These are phyloP conservation scores for Xenoacremonium recifei DNA, from an alignment of 2,329 filamentous ascomycete species.

Conservation along the genomic window DNA sequence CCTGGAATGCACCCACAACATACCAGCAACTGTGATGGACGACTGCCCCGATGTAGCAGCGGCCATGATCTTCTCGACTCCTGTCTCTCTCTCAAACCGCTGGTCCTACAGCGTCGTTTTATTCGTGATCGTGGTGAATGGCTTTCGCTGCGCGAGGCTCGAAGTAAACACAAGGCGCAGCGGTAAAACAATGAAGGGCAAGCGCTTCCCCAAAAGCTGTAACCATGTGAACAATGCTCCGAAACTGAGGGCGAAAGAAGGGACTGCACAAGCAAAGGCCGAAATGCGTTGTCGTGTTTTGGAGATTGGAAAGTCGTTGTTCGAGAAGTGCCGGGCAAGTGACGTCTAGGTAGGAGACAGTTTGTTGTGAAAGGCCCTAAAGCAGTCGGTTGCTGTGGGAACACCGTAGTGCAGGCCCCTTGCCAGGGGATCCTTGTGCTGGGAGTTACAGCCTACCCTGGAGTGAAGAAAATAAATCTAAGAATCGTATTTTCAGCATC, in stretches of 20 bases:
- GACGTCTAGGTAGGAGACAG: slow-evolving; percentile 27
- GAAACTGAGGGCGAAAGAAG: slow-evolving; percentile 6
- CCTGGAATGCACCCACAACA: slow-evolving; percentile 12
- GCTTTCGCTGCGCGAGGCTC: background rate
- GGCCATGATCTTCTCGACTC: slow-evolving; percentile 16
- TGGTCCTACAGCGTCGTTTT: background rate
- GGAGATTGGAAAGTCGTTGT: slow-evolving; percentile 3
- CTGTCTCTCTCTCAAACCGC: background rate
- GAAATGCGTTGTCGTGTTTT: slow-evolving; percentile 17
- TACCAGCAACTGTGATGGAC: slow-evolving; percentile 60
- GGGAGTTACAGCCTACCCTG: no score
- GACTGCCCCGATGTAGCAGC: slow-evolving; percentile 37
- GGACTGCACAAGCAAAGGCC: slow-evolving; percentile 28
- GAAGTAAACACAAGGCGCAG: slow-evolving; percentile 21
- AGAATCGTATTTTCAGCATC: no score
- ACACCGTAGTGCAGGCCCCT: no score
- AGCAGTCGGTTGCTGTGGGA: slow-evolving; percentile 23
- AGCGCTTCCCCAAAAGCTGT: slow-evolving; percentile 9
- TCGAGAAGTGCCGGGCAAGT: slow-evolving; percentile 13
- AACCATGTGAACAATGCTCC: slow-evolving; percentile 21
- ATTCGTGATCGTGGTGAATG: background rate
- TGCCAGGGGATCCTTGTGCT: no score
- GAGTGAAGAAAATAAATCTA: no score
- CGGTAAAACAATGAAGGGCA: slow-evolving; percentile 14
- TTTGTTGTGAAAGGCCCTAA: slow-evolving; percentile 6